Conservation (phyloP, 371 early-diverging fungal species). For the Basidiobolus heterosporus region DNA sequence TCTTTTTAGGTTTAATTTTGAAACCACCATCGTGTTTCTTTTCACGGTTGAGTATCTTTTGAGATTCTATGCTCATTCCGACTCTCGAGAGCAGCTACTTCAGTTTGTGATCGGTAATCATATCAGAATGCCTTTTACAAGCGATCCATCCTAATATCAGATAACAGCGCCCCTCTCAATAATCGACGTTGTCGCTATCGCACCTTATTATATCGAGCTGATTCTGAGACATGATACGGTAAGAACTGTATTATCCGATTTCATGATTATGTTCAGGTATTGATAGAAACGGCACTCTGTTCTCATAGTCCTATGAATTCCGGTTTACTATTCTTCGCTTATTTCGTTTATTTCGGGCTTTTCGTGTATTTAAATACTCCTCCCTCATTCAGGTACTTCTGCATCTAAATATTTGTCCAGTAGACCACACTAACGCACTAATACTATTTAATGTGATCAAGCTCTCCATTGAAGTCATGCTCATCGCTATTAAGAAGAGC, state of each 20-base stretch:
- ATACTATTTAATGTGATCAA: constrained; percentile 20
- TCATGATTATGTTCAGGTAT: background rate
- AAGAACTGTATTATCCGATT: constrained; percentile 8
- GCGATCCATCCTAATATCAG: background rate
- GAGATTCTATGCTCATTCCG: constrained; percentile 52
- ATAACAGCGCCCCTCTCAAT: constrained; percentile 45
- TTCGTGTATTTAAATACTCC: constrained; percentile 70
- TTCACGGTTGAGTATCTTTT: constrained; percentile 62
- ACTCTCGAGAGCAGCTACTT: constrained; percentile 33
- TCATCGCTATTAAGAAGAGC: constrained; percentile 60
- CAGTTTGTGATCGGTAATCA: constrained; percentile 20
- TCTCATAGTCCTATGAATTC: constrained; percentile 49
- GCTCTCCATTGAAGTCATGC: constrained; percentile 73
- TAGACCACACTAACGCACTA: background rate
- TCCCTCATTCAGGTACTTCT: constrained; percentile 23
- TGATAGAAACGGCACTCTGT: background rate
- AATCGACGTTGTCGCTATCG: constrained; percentile 61
- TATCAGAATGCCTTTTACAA: background rate
- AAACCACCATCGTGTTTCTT: constrained; percentile 54
- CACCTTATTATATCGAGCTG: constrained; percentile 67
- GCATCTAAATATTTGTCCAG: background rate
- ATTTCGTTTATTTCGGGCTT: constrained; percentile 61
- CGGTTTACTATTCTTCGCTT: constrained; percentile 67
- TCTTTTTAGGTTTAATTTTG: constrained; percentile 43
- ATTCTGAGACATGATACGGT: constrained; percentile 48